Base-by-base conservation (phyloP, 441 rosid species). In the Brassica balearica region DNA sequence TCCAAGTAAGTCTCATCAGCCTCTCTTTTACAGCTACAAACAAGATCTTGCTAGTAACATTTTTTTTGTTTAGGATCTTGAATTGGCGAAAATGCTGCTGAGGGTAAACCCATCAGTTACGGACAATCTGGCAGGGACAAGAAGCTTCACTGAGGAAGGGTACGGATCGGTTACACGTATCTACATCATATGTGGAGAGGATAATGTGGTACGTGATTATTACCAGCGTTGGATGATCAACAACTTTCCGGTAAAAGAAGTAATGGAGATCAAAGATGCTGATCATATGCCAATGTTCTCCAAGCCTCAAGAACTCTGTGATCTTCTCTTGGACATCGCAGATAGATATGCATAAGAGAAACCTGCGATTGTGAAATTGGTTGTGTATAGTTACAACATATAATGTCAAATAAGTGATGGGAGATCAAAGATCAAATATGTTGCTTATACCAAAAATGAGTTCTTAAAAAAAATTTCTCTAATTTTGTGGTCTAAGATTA, bases 261-360 rank as follows among this genome's bases (percentile, higher is more conserved):
- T 55, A 0, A 69, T 59, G n/a, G n/a, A 59, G 32, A 59, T 59
- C 64, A 23, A 22, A 59, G 64, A 23, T 59, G 32, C 64, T 0
- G 86, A 81, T 78, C 82, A 83, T 72, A 81, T 83, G 84, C 19
- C 79, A 15, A 78, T 78, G 86, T 14, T 68, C 14, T 83, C 80
- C 14, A 78, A 67, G 67, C 78, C 86, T 59, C 38, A 29, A 7
- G 55, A 85, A 62, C 67, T 81, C 0, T 76, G 80, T 48, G 22
- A 25, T 59, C 25, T 11, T 78, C 80, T 83, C 65, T 60, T 22
- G 15, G 8, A 60, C 4, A 60, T 23, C 0, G 65, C 34, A 10
- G 34, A 11, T 59, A 59, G 1, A 22, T 59, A 59, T 19, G 27
- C 62, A 0, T 17, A 17, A 55, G 11, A 51, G 19, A 51, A 51